Base-by-base conservation (phyloP, 768 basidiomycete species). In the Termitomyces bulborhizus region DNA sequence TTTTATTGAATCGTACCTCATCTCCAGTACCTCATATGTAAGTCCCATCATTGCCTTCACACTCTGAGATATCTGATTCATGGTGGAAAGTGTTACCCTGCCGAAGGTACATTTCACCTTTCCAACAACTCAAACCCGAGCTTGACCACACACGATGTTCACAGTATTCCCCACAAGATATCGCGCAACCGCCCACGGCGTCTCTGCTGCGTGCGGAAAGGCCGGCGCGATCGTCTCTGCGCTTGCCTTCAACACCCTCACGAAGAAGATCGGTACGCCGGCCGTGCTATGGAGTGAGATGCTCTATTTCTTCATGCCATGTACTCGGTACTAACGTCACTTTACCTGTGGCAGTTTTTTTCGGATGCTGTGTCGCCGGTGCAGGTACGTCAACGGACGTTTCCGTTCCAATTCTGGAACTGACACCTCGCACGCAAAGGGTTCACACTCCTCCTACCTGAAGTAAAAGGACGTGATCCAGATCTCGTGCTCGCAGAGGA, bases 141-240 rank as follows among this genome's bases (percentile, higher is more conserved):
- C 32, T 55, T 42, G n/a, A 37, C 13, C n/a, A 48, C 42, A 15
- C 29, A 6, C 29, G 29, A 36, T 5, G 0, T 37, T 2, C 11
- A 4, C 39, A 70, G 83, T 90, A 11, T 90, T 89, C 74, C 90
- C 89, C 0, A 91, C 90, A 1, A 75, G 83, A 37, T 89, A 82
- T 70, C 79, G 83, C 44, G 86, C 84, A 26, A 78, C 79, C 46
- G 88, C 88, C 13, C 89, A 90, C 65, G 90, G 90, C 29, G 71
- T 88, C 12, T 83, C 82, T 1, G 89, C 90, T 3, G 90, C 88
- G 0, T 71, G 71, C 40, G 90, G 90, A 18, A 91, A 92, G 65
- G 73, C 71, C 0, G 90, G 89, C 51, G 90, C 89, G 0, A 89
- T 92, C 73, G 78, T 90, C 59, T 83, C 85, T 11, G 83, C 85